Percentiles rank a stretch among this genome's conserved stretches.
phyloP scores from a whole-genome alignment of 495 filamentous ascomycete genomes.

The Penicillium coffeae region DNA sequence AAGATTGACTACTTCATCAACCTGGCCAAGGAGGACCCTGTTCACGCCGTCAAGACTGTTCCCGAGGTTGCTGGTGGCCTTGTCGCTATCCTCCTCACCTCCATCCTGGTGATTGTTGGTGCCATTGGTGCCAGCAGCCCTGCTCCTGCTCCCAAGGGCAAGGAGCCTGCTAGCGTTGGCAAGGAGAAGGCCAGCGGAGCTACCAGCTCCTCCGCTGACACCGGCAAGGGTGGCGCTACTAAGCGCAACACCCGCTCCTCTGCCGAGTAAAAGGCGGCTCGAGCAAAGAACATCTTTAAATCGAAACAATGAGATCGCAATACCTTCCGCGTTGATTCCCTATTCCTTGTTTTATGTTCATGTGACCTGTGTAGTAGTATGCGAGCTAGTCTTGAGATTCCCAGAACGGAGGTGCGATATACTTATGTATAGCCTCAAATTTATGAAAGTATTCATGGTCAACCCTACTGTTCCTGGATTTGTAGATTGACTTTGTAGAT shows the following conservation, averaged over 20 bases:
- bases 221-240: slow-evolving; percentile 61
- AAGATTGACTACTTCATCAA: slow-evolving; percentile 85
- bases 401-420: slow-evolving; percentile 11
- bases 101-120: slow-evolving; percentile 65
- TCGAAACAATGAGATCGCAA: slow-evolving; percentile 9
- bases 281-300: slow-evolving; percentile 7
- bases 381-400: slow-evolving; percentile 15
- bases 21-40: slow-evolving; percentile 79
- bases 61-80: slow-evolving; percentile 86
- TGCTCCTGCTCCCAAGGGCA: slow-evolving; percentile 59
- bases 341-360: slow-evolving; percentile 11
- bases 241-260: slow-evolving; percentile 62
- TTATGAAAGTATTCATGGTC: background rate
- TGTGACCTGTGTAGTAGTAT: slow-evolving; percentile 18
- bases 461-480: too few relatives aligned
- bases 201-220: slow-evolving; percentile 60
- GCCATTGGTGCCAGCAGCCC: slow-evolving; percentile 51
- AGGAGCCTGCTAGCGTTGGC: slow-evolving; percentile 63
- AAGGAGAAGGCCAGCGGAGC: slow-evolving; percentile 81
- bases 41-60: slow-evolving; percentile 85
- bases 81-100: slow-evolving; percentile 60
- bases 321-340: slow-evolving; percentile 11
- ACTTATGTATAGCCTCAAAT: slow-evolving; percentile 1
- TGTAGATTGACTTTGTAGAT: background rate
- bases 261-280: slow-evolving; percentile 35